These are phyloP conservation scores for Cryphonectria parasitica DNA, from an alignment of 2,329 filamentous ascomycete species.

Conservation along the genomic window DNA sequence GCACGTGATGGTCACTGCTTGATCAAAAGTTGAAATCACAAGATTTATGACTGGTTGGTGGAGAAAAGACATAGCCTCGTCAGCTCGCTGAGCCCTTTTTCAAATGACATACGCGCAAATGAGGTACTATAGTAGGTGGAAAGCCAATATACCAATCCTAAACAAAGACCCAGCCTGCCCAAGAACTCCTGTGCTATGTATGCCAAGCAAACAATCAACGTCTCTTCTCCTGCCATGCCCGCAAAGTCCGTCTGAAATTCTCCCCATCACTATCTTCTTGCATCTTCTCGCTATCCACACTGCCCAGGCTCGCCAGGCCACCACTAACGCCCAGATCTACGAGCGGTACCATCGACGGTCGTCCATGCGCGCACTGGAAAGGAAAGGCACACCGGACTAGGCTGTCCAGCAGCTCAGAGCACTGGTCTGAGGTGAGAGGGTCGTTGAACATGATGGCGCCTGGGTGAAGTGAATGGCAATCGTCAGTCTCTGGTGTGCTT, in stretches of 20 bases:
- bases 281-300: neutral
- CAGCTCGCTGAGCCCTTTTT: neutral
- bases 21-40: neutral
- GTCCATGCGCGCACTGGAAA: constrained; percentile 83
- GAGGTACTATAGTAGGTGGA: neutral
- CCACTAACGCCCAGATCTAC: constrained; percentile 52
- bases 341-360: constrained; percentile 68
- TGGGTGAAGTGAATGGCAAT: constrained; percentile 29
- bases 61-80: no score
- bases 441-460: constrained; percentile 88
- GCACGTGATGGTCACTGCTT: neutral
- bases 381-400: constrained; percentile 71
- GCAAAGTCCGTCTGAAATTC: neutral
- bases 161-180: neutral
- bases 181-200: neutral
- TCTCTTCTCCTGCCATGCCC: neutral
- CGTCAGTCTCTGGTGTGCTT: neutral
- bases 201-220: neutral
- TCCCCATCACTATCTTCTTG: neutral
- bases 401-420: constrained; percentile 57
- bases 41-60: neutral
- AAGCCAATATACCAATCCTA: neutral
- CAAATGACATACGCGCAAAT: neutral
- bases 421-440: constrained; percentile 59
- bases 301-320: neutral